A percentile compares a stretch with the other conserved stretches of the same genome.
Evolutionary conservation across 768 basidiomycete genomes (phyloP).

Genomic region (Clavulina sp.): DNA sequence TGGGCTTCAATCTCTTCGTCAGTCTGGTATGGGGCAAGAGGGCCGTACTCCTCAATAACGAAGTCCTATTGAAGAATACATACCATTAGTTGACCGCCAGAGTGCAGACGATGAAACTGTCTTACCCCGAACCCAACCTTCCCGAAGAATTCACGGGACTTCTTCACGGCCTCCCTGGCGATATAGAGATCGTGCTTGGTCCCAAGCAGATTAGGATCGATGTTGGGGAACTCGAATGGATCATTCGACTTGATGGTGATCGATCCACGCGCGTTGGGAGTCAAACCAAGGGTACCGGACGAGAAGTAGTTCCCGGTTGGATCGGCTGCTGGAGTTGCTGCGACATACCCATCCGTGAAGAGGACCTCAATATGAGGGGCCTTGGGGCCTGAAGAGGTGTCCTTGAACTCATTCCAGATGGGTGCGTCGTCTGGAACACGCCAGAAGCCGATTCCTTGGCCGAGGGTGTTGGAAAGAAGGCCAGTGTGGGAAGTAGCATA

Average conservation of each 20-base stretch:
- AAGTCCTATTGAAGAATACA: not conserved
- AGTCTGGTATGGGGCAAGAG: not conserved
- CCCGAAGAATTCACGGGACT: not conserved
- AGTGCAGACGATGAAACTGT: not conserved
- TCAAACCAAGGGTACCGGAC: not conserved
- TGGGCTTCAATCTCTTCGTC: not conserved
- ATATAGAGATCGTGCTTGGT: not conserved
- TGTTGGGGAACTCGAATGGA: not conserved
- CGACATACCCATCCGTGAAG: not conserved
- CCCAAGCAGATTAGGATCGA: not conserved
- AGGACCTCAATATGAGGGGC: not conserved
- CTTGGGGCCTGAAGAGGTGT: not conserved
- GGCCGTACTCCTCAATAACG: not conserved
- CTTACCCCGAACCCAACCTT: not conserved
- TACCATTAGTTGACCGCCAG: not conserved
- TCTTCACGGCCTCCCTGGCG: not conserved
- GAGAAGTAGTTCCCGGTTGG: not conserved
- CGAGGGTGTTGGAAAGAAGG: not conserved
- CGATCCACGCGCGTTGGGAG: not conserved
- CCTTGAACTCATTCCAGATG: not conserved
- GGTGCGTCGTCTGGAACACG: not conserved
- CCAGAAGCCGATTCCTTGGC: not conserved
- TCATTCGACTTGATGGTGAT: slow-evolving; percentile 1
- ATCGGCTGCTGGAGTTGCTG: not conserved
- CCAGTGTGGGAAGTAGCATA: not conserved